These are phyloP conservation scores for Dillenia suffruticosa DNA, from an alignment of 164 flowering plant species.

Conservation along the genomic window DNA sequence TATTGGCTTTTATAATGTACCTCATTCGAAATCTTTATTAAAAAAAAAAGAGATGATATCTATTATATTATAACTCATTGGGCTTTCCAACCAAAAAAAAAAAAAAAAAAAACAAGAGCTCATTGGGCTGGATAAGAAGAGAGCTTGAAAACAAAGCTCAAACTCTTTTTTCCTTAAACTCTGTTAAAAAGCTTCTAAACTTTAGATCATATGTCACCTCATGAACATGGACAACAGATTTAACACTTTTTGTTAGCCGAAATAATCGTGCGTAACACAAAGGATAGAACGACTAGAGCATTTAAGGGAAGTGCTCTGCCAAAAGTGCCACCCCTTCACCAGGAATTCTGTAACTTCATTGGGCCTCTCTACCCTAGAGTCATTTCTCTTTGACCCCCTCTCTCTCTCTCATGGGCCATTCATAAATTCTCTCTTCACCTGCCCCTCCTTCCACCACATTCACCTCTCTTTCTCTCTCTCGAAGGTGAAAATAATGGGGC, in stretches of 20 bases:
- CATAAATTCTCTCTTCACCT: conserved; percentile 25
- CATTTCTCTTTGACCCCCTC: conserved; percentile 16
- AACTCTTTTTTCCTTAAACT: too few species aligned
- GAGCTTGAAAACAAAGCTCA: too few species aligned
- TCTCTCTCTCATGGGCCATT: not conserved
- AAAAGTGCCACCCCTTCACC: conserved; percentile 25
- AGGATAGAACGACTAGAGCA: conserved; percentile 7
- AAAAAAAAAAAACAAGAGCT: too few species aligned
- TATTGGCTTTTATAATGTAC: too few species aligned
- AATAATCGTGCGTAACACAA: not conserved
- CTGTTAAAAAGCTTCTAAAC: too few species aligned
- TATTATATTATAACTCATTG: too few species aligned
- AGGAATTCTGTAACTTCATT: conserved; percentile 22
- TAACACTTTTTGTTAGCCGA: conserved; percentile 11
- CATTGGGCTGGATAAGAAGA: too few species aligned
- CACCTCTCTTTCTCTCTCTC: conserved; percentile 5
- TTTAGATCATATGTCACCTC: not conserved
- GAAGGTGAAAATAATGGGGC: conserved; percentile 20
- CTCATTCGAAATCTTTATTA: too few species aligned
- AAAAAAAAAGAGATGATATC: too few species aligned
- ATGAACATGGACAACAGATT: conserved; percentile 8
- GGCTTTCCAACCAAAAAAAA: too few species aligned
- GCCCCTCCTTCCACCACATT: conserved; percentile 11
- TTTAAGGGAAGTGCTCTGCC: conserved; percentile 12
- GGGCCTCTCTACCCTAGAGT: conserved; percentile 5